Conservation (phyloP, 352 stramenopile genomes). For the Globisporangium ultimum region DNA sequence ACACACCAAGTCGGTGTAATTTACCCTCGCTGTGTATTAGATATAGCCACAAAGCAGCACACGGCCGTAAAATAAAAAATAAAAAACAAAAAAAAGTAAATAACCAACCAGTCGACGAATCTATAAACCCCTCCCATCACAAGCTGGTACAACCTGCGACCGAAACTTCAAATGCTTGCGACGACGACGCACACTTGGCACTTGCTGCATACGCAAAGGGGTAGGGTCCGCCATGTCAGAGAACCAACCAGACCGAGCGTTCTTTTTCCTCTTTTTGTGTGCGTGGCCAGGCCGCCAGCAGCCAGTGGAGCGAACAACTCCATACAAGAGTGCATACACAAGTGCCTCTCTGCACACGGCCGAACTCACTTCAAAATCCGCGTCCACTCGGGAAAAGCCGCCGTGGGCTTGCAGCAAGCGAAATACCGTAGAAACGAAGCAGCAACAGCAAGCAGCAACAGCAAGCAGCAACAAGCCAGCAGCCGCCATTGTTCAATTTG, state of each 20-base stretch:
- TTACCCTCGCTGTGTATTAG: neutral
- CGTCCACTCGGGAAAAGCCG: slow-evolving; percentile 3
- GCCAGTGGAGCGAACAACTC: neutral
- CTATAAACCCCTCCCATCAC: neutral
- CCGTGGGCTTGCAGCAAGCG: neutral
- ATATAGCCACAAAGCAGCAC: neutral
- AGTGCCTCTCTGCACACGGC: slow-evolving; percentile 3
- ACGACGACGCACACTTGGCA: slow-evolving; percentile 5
- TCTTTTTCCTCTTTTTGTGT: slow-evolving; percentile 4
- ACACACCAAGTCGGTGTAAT: neutral
- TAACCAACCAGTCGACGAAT: slow-evolving; percentile 3
- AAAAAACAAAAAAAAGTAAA: neutral
- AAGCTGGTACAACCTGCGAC: neutral
- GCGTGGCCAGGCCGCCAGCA: neutral
- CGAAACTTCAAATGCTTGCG: slow-evolving; percentile 6
- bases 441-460: neutral
- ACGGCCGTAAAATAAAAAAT: neutral
- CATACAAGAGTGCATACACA: neutral
- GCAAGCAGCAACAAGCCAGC: neutral
- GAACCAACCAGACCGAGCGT: neutral
- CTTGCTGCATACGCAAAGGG: neutral
- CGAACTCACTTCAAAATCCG: slow-evolving; percentile 16
- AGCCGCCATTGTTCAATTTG: slow-evolving; percentile 15
- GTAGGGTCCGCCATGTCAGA: slow-evolving; percentile 1
- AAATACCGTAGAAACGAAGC: neutral